These are phyloP conservation scores for Boletellus ananiceps DNA, from an alignment of 768 basidiomycete genomes.

Conservation along the genomic window DNA sequence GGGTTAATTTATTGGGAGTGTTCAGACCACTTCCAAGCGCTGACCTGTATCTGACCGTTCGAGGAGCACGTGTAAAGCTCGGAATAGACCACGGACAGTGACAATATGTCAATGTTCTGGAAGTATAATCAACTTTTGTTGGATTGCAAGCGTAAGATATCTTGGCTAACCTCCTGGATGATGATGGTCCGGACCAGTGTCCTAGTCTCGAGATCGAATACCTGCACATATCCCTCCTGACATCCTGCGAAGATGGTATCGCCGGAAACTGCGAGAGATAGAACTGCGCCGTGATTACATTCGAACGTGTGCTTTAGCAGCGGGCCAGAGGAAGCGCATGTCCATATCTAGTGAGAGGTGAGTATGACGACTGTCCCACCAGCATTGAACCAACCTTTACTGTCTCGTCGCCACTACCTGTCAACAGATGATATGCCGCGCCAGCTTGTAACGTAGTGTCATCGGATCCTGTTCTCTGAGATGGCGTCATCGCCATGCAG, in stretches of 20 bases:
- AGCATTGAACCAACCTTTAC: conserved; percentile 59
- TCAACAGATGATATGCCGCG: conserved; percentile 52
- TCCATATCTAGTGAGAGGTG: conserved; percentile 54
- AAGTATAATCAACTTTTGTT: neutral
- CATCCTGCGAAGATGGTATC: conserved; percentile 90
- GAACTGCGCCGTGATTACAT: conserved; percentile 73
- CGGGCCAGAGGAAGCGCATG: conserved; percentile 44
- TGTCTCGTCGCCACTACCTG: conserved; percentile 87
- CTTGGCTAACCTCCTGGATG: conserved; percentile 61
- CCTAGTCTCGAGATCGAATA: conserved; percentile 87
- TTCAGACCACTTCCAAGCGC: neutral
- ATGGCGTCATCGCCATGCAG: conserved; percentile 58
- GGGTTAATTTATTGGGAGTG: neutral
- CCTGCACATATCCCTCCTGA: conserved; percentile 89
- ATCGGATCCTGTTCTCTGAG: conserved; percentile 36
- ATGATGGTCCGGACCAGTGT: conserved; percentile 84
- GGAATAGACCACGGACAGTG: conserved; percentile 65
- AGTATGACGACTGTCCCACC: neutral
- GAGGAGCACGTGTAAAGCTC: conserved; percentile 65
- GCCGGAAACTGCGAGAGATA: conserved; percentile 69
- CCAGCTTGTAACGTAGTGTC: conserved; percentile 22
- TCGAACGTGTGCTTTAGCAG: conserved; percentile 60
- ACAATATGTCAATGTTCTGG: conserved; percentile 76
- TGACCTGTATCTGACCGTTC: conserved; percentile 66
- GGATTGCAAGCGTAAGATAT: neutral